Evolutionary conservation across 176 grass and related monocot species (phyloP), one percentile per base, ranked within the genome.

Genomic region (Olyra latifolia): DNA sequence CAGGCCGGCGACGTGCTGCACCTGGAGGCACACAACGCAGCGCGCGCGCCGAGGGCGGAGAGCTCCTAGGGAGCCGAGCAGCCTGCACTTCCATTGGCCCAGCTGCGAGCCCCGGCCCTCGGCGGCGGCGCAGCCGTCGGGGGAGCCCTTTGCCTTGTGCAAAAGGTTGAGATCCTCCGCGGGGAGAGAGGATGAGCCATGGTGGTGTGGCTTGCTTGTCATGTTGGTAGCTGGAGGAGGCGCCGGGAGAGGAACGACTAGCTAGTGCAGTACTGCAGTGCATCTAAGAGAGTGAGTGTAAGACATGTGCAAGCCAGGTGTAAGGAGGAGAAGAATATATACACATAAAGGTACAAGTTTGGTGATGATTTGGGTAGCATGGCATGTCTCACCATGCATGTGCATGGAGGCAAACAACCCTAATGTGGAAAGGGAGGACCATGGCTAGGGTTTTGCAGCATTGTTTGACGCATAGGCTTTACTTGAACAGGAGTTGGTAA

Each of bases 21-120:
- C 84, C 88, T 97, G 91, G 57, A 97, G 86, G 69, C 95, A 94
- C 55, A 97, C 74, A 7, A 97, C 89, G 67, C 91, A 97, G 28
- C 69, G 89, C 14, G 69, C 19, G 2, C 83, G 71, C 72, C 84
- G 87, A 62, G 78, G 71, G 1, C 80, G 86, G 50, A 96, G 86
- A 62, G 77, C 76, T 0, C 80, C 80, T 5, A 97, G 82, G 46
- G 85, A 85, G 5, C 77, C 53, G 1, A 88, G 62, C 40, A 97
- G 48, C 80, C 80, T 82, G 69, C 77, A 66, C 76, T 87, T 97
- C 91, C 89, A 97, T 58, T 90, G 76, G 11, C 79, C 66, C 42
- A 90, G 52, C 42, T 44, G 42, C 14, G 79, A 29, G 43, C 83
- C 67, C 30, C 84, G 32, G n/a, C 47, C 23, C 10, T 57, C 52